A percentile compares a stretch with the other conserved stretches of the same genome.
Conservation (phyloP, 345 rosid species). For the Populus davidiana region DNA sequence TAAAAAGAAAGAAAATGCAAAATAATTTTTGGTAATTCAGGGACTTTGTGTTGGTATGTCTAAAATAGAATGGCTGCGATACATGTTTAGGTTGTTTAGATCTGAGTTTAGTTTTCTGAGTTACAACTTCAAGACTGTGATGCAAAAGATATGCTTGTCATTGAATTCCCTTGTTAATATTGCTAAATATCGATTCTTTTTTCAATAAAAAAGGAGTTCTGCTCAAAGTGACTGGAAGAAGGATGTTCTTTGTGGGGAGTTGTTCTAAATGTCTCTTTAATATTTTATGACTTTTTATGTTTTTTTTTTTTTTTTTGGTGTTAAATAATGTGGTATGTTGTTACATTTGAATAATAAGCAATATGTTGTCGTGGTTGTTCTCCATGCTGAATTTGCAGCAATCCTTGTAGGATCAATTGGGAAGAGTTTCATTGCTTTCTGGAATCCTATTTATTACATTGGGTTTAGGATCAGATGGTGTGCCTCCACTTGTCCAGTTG, state of each 20-base stretch:
- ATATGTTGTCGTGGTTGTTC: constrained; percentile 1
- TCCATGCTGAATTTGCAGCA: constrained; percentile 7
- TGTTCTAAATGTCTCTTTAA: not conserved
- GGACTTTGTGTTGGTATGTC: not conserved
- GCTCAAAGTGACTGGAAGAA: not conserved
- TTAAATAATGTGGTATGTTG: not conserved
- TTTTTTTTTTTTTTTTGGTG: not conserved
- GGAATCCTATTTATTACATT: constrained; percentile 71
- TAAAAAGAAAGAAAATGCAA: not conserved
- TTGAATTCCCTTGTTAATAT: not conserved
- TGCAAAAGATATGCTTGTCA: not conserved
- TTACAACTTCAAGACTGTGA: not conserved
- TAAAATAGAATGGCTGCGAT: not conserved
- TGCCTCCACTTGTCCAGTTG: constrained; percentile 68
- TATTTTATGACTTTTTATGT: no score
- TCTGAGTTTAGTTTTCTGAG: not conserved
- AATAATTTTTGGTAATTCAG: not conserved
- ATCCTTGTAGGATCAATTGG: constrained; percentile 75
- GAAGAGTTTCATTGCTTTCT: constrained; percentile 81
- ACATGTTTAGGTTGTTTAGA: not conserved
- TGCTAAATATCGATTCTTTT: not conserved
- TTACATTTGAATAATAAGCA: not conserved
- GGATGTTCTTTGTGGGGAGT: not conserved
- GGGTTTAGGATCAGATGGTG: constrained; percentile 90
- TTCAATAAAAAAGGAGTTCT: not conserved